phyloP scores from a whole-genome alignment of 2,329 filamentous ascomycete species.

The Colletotrichum noveboracense region DNA sequence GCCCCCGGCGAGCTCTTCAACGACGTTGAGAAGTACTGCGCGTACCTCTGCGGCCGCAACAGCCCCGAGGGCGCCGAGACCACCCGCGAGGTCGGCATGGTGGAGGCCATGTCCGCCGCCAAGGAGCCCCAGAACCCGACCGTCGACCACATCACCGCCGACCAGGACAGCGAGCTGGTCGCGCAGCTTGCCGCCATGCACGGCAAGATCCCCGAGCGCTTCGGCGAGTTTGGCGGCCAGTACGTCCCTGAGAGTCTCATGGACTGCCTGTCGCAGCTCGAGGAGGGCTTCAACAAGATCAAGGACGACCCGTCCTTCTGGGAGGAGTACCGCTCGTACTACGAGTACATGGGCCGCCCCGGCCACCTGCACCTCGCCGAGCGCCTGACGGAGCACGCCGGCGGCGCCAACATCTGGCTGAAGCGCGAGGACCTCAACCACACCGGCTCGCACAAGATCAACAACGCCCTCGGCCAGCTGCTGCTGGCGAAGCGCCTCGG shows the following conservation, averaged over 20 bases:
- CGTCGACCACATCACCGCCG: conserved; percentile 69
- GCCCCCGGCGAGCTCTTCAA: conserved; percentile 69
- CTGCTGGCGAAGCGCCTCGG: conserved; percentile 84
- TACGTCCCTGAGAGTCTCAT: conserved; percentile 98
- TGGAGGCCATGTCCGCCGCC: conserved; percentile 69
- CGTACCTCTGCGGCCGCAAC: conserved; percentile 63
- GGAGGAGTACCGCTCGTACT: conserved; percentile 96
- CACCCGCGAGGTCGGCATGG: conserved; percentile 71
- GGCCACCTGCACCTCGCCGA: conserved; percentile 90
- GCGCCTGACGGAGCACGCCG: conserved; percentile 84
- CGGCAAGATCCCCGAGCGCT: conserved; percentile 79
- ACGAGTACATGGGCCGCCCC: conserved; percentile 95
- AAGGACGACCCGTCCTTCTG: conserved; percentile 91
- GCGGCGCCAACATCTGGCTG: conserved; percentile 95
- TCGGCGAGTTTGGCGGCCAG: conserved; percentile 95
- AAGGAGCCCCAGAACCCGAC: conserved; percentile 67
- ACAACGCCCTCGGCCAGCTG: conserved; percentile 95
- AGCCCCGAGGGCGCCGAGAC: conserved; percentile 35
- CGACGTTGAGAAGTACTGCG: conserved; percentile 86
- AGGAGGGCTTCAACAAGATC: conserved; percentile 88
- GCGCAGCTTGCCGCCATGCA: conserved; percentile 87
- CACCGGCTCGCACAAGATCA: conserved; percentile 99
- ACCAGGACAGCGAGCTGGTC: conserved; percentile 66
- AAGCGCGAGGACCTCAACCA: conserved; percentile 98
- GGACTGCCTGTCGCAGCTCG: conserved; percentile 92